Evolutionary conservation across 2,329 filamentous ascomycete genomes (phyloP).

Genomic region (Cryphonectria naterciae): DNA sequence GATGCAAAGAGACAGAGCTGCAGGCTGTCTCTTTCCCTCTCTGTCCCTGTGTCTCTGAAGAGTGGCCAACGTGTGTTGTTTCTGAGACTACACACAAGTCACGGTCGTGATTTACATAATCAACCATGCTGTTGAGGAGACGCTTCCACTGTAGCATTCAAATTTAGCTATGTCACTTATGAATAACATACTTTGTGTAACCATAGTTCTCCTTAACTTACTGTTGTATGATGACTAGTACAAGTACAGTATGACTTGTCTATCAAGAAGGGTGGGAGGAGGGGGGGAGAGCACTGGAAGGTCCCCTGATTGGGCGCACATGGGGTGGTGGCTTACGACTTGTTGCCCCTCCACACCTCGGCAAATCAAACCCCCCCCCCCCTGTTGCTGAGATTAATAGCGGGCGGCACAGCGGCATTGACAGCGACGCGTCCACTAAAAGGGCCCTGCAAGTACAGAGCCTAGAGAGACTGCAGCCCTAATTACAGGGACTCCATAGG

Average conservation of each 20-base stretch:
- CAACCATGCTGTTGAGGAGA: no score
- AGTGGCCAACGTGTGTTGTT: no score
- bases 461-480: background rate
- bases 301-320: background rate
- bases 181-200: background rate
- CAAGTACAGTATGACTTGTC: background rate
- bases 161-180: no score
- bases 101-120: no score
- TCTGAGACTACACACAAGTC: no score
- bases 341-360: slow-evolving; percentile 11
- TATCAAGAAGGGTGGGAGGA: no score
- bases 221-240: no score
- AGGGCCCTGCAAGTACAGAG: background rate
- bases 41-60: no score
- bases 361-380: background rate
- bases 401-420: background rate
- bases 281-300: no score
- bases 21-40: background rate
- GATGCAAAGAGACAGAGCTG: background rate
- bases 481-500: background rate
- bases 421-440: slow-evolving; percentile 5
- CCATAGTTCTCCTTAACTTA: background rate
- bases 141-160: no score
- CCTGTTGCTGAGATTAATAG: background rate
- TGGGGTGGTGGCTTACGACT: background rate